Base-by-base conservation (phyloP, 139 green algal species). In the Picochlorum sp. region DNA sequence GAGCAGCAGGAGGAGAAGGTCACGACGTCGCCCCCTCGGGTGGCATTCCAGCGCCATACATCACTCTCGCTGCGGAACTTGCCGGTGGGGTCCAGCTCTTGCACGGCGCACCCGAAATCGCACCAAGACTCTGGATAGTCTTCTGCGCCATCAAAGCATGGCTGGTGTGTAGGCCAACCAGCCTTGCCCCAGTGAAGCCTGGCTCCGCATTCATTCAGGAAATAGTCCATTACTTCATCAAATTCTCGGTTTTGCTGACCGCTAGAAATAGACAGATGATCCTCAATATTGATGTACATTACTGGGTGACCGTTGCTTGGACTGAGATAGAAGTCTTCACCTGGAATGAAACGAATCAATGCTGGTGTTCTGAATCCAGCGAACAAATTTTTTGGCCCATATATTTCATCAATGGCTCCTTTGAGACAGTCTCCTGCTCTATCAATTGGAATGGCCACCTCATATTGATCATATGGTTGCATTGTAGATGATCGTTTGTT, bases 261-360 rank as follows among this genome's bases (percentile, higher is more conserved):
- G 2, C 16, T 34, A 80, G 68, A 77, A 83, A 31, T 86, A 28
- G 55, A 87, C 78, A 77, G 30, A 37, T 70, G 64, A 28, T 77
- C 63, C n/a, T 94, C 85, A 11, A 95, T 64, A 72, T 94, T 95
- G 61, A 96, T 67, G 67, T 81, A 92, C 63, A 95, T 81, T 23
- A 44, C 26, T 0, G 85, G 83, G 3, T 61, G 75, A 31, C 78
- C 85, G 37, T 77, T 52, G 44, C 71, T 67, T n/a, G 69, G 70
- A 9, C 74, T 77, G 4, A 95, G 68, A 59, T 84, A 90, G n/a
- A 77, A 74, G 4, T 79, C 68, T 54, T 90, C 85, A n/a, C 67
- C 44, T 11, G 28, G 51, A 8, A 86, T 65, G 62, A 88, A 82
- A 6, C 79, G 60, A 28, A 85, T 73, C n/a, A 88, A 69, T 11